phyloP scores from a whole-genome alignment of 257 asterid genomes.

The Eustoma russellianum region DNA sequence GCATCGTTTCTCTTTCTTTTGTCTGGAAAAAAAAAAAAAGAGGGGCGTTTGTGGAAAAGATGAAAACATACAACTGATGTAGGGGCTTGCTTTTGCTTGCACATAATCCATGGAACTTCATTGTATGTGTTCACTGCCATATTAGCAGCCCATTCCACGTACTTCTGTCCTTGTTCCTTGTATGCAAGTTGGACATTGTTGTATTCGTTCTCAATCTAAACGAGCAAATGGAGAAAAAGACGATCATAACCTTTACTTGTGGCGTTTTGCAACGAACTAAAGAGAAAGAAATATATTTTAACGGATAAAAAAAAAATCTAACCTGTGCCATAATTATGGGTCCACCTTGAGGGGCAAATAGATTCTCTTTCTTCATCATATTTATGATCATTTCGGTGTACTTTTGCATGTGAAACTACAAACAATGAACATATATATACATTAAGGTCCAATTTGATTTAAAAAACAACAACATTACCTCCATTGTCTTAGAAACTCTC shows the following conservation, averaged over 20 bases:
- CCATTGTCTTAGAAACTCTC: no score
- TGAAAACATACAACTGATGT: constrained; percentile 32
- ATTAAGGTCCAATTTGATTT: no score
- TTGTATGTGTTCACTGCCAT: constrained; percentile 48
- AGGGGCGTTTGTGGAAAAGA: not conserved
- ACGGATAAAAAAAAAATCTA: not conserved
- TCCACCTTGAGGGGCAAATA: constrained; percentile 95
- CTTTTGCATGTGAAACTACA: constrained; percentile 67
- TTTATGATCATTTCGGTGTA: constrained; percentile 47
- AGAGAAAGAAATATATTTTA: no score
- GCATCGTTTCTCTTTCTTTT: no score
- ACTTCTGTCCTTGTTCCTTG: constrained; percentile 48
- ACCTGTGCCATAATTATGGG: constrained; percentile 93
- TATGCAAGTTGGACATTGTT: constrained; percentile 65
- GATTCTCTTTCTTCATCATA: constrained; percentile 54
- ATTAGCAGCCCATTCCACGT: constrained; percentile 82
- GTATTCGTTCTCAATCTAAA: constrained; percentile 88
- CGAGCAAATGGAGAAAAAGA: not conserved
- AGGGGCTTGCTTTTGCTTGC: constrained; percentile 91
- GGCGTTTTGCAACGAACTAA: no score
- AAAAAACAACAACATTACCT: no score
- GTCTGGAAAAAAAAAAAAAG: not conserved
- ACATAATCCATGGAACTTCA: constrained; percentile 86
- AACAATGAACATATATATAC: not conserved
- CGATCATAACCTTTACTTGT: no score